A percentile compares a stretch with the other conserved stretches of the same genome.
These are phyloP conservation scores for Alternaria arbusti DNA, from an alignment of 2,329 filamentous ascomycete species.

Conservation along the genomic window DNA sequence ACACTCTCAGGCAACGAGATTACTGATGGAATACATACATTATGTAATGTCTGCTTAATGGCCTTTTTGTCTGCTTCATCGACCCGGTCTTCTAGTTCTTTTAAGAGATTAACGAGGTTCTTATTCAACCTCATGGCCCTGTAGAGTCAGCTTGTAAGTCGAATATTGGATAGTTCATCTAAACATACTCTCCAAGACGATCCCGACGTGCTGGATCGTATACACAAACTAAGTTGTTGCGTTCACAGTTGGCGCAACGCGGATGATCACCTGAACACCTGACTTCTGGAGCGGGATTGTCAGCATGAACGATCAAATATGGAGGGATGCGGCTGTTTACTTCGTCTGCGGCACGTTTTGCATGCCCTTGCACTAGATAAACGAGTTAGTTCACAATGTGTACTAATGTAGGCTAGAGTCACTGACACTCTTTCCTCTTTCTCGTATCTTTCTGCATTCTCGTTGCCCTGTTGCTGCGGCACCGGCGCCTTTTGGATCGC, in stretches of 20 bases:
- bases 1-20: too few relatives aligned
- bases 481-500: constrained; percentile 20
- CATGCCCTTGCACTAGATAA: constrained; percentile 25
- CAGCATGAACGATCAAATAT: neutral
- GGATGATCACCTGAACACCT: constrained; percentile 34
- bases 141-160: neutral
- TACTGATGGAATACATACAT: constrained; percentile 20
- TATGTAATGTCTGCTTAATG: constrained; percentile 25
- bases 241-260: constrained; percentile 24
- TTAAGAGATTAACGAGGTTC: constrained; percentile 22
- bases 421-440: constrained; percentile 30
- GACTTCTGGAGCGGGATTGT: constrained; percentile 19
- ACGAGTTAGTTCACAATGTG: neutral
- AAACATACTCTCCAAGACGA: constrained; percentile 28
- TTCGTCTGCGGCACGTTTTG: constrained; percentile 31
- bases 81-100: constrained; percentile 22
- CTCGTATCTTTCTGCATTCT: constrained; percentile 2
- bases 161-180: neutral
- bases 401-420: neutral
- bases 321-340: constrained; percentile 4
- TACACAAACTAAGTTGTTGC: constrained; percentile 16
- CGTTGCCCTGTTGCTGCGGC: constrained; percentile 5
- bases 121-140: constrained; percentile 33
- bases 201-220: constrained; percentile 35
- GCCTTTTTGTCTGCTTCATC: constrained; percentile 19